Evolutionary conservation across 331 rosid genomes (phyloP), one percentile per base, ranked within the genome.

Genomic region (Malus hybrid): DNA sequence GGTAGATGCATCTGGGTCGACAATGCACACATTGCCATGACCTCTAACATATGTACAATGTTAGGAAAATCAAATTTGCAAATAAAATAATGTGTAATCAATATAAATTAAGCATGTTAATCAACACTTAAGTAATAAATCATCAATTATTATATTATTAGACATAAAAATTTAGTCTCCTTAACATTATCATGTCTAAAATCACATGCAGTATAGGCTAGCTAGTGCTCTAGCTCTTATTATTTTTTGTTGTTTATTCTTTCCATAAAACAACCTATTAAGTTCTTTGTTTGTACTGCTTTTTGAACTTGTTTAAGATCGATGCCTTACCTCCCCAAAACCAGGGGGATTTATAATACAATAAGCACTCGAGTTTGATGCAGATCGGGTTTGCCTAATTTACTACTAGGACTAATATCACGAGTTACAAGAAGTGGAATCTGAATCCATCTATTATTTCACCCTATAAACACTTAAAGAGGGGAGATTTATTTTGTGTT

Each of bases 331-430:
- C 20, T 10, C 56, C 56, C 48, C n/a, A 52, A 70, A 20, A 4
- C 19, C 48, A 0, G 74, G 29, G 33, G 11, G 54, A 3, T 24
- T 2, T 55, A 55, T 24, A 61, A 61, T 61, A 24, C 65, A 61
- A 27, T 2, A 11, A 55, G 60, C 48, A 54, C 65, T 70, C 32
- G 75, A 31, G 75, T 60, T 52, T 52, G 50, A 39, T 16, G 74
- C 74, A 50, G 75, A 70, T 54, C 75, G 2, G 31, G 65, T 54
- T 70, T 46, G 31, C 11, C 63, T 54, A 32, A 55, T 55, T 32
- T 54, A 12, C 65, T 31, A 5, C 6, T 33, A 6, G 62, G 44
- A 69, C 6, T 55, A 55, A 6, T 55, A 18, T 55, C 60, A 55
- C 60, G 24, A 55, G 14, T 18, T 55, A 18, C 61, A 19, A 3